Evolutionary conservation across 2,329 filamentous ascomycete species (phyloP).

Genomic region (Cadophora gregata): DNA sequence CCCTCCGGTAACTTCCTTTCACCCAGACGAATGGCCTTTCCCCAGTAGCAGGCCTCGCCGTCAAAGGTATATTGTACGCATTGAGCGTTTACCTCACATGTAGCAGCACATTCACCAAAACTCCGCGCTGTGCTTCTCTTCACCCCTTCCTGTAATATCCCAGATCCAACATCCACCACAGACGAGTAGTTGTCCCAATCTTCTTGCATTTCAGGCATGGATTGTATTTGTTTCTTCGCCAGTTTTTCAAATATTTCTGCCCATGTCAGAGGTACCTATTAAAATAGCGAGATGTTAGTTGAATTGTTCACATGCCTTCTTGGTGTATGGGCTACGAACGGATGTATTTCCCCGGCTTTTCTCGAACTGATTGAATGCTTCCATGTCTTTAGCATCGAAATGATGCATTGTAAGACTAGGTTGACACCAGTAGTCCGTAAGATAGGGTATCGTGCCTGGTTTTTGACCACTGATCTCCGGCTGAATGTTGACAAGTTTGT

Average conservation of each 20-base stretch:
- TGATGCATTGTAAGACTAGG: constrained; percentile 62
- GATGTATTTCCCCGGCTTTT: constrained; percentile 39
- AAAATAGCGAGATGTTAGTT: neutral
- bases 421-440: constrained; percentile 57
- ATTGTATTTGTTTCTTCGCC: constrained; percentile 45
- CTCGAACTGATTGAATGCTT: constrained; percentile 53
- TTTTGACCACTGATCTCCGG: constrained; percentile 62
- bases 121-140: neutral
- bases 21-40: constrained; percentile 8
- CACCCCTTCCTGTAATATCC: constrained; percentile 8
- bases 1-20: neutral
- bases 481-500: constrained; percentile 50
- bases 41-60: constrained; percentile 9
- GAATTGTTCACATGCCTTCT: neutral
- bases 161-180: constrained; percentile 7
- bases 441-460: constrained; percentile 55
- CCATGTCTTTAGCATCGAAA: constrained; percentile 49
- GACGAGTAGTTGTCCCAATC: constrained; percentile 57
- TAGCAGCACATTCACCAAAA: constrained; percentile 55
- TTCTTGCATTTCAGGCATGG: constrained; percentile 43
- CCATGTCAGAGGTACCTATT: constrained; percentile 28
- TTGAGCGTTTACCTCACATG: constrained; percentile 48
- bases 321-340: neutral
- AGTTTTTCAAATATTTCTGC: constrained; percentile 59
- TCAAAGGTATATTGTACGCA: constrained; percentile 5